Evolutionary conservation across 2,329 filamentous ascomycete genomes (phyloP), one percentile per base, ranked within the genome.

Genomic region (Epichloe aotearoae): DNA sequence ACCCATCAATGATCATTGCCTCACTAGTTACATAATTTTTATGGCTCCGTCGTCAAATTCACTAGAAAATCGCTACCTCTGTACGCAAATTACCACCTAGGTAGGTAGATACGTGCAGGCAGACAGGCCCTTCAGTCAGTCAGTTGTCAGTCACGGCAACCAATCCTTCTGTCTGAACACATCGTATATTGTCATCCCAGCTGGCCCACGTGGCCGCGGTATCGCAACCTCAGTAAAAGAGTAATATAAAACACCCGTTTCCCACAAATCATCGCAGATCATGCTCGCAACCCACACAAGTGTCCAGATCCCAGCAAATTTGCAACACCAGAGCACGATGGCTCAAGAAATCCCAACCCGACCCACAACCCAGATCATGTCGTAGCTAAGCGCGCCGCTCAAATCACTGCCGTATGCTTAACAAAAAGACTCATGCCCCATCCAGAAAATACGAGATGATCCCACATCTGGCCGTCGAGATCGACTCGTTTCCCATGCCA

Each of bases 181-280:
- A 57, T 68, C 65, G 62, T 68, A 56, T 67, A 66, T 68, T 68
- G 64, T 65, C 62, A 60, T 66, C 58, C 62, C 56, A 50, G 61
- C 60, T 55, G 60, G 55, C 54, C 60, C 52, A 54, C 55, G 51
- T 56, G 57, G 62, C 62, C 59, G 59, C 60, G 56, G 55, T 56
- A 57, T 64, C 57, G 57, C 57, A 63, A 59, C 57, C 59, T 53
- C 58, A 61, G 59, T 23, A 50, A 39, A 42, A 42, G 46, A 30
- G 20, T 17, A 49, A 8, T 20, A 63, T 47, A 15, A 47, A 52
- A 56, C 60, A 62, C 58, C 64, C 61, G 53, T 59, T 61, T 59
- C 59, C 64, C 57, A 58, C 55, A 62, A 61, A 61, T 58, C 60
- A 62, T 62, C 57, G 59, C 55, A 62, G 59, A 61, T 58, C 61